Base-by-base conservation (phyloP, 225 moss, liverwort and hornwort species). In the Pleurozium schreberi region DNA sequence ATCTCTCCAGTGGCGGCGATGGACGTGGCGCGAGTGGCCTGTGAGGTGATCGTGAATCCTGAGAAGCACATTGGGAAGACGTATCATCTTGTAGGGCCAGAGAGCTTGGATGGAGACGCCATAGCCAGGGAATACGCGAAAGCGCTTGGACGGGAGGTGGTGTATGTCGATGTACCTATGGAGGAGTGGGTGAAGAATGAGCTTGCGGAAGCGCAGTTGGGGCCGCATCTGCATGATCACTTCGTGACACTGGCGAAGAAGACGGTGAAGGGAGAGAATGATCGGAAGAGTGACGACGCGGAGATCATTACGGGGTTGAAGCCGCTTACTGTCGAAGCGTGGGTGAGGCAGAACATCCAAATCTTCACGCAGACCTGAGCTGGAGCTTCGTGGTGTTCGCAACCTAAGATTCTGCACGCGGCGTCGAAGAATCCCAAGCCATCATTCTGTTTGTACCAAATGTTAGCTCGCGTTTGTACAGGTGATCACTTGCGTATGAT, bases 21-120 rank as follows among this genome's bases (percentile, higher is more conserved):
- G 57, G 92, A 92, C 53, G 88, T 92, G 79, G 80, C 92, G 55
- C 90, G 82, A 20, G 92, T 85, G 85, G 81, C 87, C 3, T 88
- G 28, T 55, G 92, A 90, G 82, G 85, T 88, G 74, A 59, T 90
- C 22, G 34, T 27, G 40, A 88, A 88, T 20, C 90, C 92, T 15
- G 85, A 34, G 36, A 31, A 42, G 19, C 92, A 92, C 47, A 12
- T 77, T 22, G 90, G 90, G 63, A 85, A 70, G 52, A 33, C 53
- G 4, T 90, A 90, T 31, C 21, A 85, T 4, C 12, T 92, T 30
- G 90, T 90, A 4, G 92, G 90, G 3, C 92, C 88, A 38, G 90
- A 87, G 68, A 74, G 81, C 47, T 70, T 90, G 82, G 92, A 92
- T 40, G 88, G 87, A 23, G 90, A 88, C 75, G 90, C 80, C 59